phyloP scores from a whole-genome alignment of 768 basidiomycete species.

The Ramaria sp. region DNA sequence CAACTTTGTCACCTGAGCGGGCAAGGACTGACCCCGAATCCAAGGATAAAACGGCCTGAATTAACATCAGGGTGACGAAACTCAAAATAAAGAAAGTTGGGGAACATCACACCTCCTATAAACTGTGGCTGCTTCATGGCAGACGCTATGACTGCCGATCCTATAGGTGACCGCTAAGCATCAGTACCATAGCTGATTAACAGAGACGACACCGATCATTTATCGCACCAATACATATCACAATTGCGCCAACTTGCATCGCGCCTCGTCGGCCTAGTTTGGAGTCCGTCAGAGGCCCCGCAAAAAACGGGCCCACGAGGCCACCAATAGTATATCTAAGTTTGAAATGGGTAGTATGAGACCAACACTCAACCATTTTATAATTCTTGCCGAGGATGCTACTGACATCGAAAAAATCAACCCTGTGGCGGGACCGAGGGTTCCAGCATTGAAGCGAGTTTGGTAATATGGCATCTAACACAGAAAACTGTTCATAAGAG shows the following conservation, averaged over 20 bases:
- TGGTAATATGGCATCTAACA: slow-evolving; percentile 16
- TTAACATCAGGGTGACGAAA: no score
- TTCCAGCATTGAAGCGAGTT: slow-evolving; percentile 13
- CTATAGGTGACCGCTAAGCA: slow-evolving; percentile 16
- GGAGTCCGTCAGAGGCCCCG: slow-evolving; percentile 20
- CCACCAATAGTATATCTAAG: slow-evolving; percentile 17
- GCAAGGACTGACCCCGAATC: slow-evolving; percentile 34
- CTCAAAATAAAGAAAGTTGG: not conserved
- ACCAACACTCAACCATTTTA: not conserved
- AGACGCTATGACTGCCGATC: slow-evolving; percentile 36
- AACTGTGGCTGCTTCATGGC: slow-evolving; percentile 36
- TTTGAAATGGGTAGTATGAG: not conserved
- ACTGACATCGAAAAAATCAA: slow-evolving; percentile 19
- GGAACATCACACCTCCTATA: slow-evolving; percentile 35
- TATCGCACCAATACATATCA: slow-evolving; percentile 10
- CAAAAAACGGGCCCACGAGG: slow-evolving; percentile 20
- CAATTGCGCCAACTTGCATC: slow-evolving; percentile 19
- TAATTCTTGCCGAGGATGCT: not conserved
- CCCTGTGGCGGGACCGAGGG: slow-evolving; percentile 14
- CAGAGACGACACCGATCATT: no score
- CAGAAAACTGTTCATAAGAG: not conserved
- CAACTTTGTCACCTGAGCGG: not conserved
- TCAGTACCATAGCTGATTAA: not conserved
- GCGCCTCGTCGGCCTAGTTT: slow-evolving; percentile 20
- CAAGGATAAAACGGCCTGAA: slow-evolving; percentile 27